These are phyloP conservation scores for Cladosporium sp. DNA, from an alignment of 2,329 filamentous ascomycete genomes.

Conservation along the genomic window DNA sequence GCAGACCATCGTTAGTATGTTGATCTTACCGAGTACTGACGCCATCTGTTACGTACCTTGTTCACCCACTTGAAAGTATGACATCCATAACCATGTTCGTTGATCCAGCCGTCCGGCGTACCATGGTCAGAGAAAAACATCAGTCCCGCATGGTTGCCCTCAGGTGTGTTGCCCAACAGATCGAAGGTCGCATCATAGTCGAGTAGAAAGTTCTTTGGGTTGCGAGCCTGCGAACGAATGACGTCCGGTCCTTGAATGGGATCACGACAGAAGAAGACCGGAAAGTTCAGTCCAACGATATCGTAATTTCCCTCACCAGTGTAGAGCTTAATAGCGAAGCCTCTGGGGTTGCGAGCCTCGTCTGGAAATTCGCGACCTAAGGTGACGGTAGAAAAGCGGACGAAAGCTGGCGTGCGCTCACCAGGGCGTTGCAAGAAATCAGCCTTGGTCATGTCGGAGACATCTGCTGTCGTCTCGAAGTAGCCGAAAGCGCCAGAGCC, in stretches of 20 bases:
- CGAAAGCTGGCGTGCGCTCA: constrained; percentile 40
- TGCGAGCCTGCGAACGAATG: constrained; percentile 44
- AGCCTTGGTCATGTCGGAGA: constrained; percentile 36
- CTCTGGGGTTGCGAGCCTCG: constrained; percentile 43
- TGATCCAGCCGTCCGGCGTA: constrained; percentile 44
- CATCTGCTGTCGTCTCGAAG: constrained; percentile 42
- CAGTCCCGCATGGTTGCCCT: constrained; percentile 45
- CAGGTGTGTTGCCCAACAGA: constrained; percentile 45
- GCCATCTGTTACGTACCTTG: neutral
- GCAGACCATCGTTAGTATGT: constrained; percentile 36
- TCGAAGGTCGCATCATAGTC: constrained; percentile 48
- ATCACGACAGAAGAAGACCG: constrained; percentile 44
- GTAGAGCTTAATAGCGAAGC: constrained; percentile 48
- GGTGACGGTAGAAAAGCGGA: constrained; percentile 44
- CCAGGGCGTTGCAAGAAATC: constrained; percentile 38
- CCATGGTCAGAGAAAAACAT: constrained; percentile 50
- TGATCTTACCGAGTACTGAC: neutral
- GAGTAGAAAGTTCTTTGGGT: constrained; percentile 46
- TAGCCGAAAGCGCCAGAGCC: constrained; percentile 43
- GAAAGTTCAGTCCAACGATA: constrained; percentile 46
- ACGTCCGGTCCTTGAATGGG: constrained; percentile 30
- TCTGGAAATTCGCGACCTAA: constrained; percentile 42
- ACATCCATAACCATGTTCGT: constrained; percentile 41
- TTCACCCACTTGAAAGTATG: constrained; percentile 41
- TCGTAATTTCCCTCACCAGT: constrained; percentile 48